phyloP scores from a whole-genome alignment of 495 filamentous ascomycete genomes.

The Thermothielavioides terrestris region DNA sequence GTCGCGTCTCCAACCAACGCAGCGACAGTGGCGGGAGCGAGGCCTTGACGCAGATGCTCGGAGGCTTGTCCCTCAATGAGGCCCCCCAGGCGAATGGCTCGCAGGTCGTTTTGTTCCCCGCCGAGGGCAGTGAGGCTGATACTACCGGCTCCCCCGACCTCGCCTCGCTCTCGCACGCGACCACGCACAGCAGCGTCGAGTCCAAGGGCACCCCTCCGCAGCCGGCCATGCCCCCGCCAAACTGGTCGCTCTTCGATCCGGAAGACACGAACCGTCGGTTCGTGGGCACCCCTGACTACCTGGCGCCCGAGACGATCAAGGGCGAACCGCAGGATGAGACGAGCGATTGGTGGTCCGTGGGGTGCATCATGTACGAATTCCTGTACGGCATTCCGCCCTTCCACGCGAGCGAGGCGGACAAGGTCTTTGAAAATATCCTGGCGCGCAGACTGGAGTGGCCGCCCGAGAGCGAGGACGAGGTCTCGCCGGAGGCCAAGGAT shows the following conservation, averaged over 20 bases:
- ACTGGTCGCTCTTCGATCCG: constrained; percentile 93
- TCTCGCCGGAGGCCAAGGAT: constrained; percentile 81
- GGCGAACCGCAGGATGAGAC: constrained; percentile 92
- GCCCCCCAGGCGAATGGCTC: constrained; percentile 24
- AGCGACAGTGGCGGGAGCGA: constrained; percentile 91
- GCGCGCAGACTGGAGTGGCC: constrained; percentile 86
- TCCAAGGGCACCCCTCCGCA: constrained; percentile 53
- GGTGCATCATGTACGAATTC: constrained; percentile 96
- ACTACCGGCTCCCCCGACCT: constrained; percentile 62
- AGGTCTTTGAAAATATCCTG: constrained; percentile 95
- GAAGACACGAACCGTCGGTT: constrained; percentile 89
- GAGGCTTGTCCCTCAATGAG: constrained; percentile 76
- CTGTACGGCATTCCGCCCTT: constrained; percentile 89
- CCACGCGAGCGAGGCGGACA: constrained; percentile 79
- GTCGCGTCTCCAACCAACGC: constrained; percentile 75
- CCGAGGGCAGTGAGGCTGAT: constrained; percentile 41
- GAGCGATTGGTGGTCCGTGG: constrained; percentile 99
- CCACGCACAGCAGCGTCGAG: constrained; percentile 42
- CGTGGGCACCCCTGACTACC: constrained; percentile 94
- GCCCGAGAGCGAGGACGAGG: constrained; percentile 55
- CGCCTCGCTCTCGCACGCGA: constrained; percentile 53
- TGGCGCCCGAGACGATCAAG: constrained; percentile 93
- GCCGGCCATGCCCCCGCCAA: constrained; percentile 78
- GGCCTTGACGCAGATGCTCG: constrained; percentile 72
- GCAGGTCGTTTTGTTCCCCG: constrained; percentile 49